A percentile compares a stretch with the other conserved stretches of the same genome.
Evolutionary conservation across 202 grass and related monocot species (phyloP).

Genomic region (Musa balbisiana): DNA sequence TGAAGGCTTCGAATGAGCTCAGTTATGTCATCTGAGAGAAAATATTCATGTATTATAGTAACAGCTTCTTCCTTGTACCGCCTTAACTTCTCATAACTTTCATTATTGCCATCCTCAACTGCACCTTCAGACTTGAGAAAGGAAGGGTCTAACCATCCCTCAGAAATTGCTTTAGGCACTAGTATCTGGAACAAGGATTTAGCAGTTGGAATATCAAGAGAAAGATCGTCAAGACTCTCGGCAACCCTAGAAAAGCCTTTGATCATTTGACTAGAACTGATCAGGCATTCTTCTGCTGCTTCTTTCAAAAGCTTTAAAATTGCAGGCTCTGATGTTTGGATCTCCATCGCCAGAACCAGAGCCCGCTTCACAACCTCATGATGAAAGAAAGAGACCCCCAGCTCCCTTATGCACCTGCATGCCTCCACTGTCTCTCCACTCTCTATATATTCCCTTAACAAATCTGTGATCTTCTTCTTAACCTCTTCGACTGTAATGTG

Average conservation of each 20-base stretch:
- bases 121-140: slow-evolving; percentile 30
- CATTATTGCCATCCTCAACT: slow-evolving; percentile 8
- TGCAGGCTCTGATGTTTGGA: slow-evolving; percentile 34
- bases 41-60: slow-evolving; percentile 92
- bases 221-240: slow-evolving; percentile 81
- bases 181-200: slow-evolving; percentile 55
- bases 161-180: slow-evolving; percentile 55
- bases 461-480: slow-evolving; percentile 68
- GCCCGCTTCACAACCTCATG: slow-evolving; percentile 97
- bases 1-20: slow-evolving; percentile 80
- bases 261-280: slow-evolving; percentile 86
- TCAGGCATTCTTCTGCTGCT: slow-evolving; percentile 59
- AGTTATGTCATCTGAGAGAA: slow-evolving; percentile 78
- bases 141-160: slow-evolving; percentile 76
- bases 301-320: slow-evolving; percentile 69
- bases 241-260: slow-evolving; percentile 70
- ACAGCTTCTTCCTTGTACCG: slow-evolving; percentile 69
- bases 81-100: slow-evolving; percentile 40
- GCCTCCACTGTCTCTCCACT: slow-evolving; percentile 69
- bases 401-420: slow-evolving; percentile 88
- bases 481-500: slow-evolving; percentile 77
- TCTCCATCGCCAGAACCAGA: slow-evolving; percentile 64
- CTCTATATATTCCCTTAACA: slow-evolving; percentile 70
- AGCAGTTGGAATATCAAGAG: slow-evolving; percentile 74
- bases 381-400: slow-evolving; percentile 82